These are phyloP conservation scores for Maudiozyma barnettii DNA, from an alignment of 805 yeast species.

Conservation along the genomic window DNA sequence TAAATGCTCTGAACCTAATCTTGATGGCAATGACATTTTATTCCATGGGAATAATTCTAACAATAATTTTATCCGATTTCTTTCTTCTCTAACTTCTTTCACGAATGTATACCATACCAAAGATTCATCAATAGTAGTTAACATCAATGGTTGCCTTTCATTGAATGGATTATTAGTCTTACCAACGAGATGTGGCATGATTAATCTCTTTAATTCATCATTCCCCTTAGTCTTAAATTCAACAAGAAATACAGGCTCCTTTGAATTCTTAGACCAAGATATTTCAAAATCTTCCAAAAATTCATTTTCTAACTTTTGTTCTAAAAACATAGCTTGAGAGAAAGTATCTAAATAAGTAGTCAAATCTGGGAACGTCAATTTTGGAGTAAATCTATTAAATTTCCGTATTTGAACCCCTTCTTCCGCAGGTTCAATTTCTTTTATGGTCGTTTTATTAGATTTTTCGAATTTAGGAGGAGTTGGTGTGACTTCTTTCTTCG, in stretches of 20 bases:
- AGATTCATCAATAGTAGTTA: slow-evolving; percentile 39
- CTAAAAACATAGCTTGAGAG: slow-evolving; percentile 53
- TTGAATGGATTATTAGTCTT: slow-evolving; percentile 52
- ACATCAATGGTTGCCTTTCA: slow-evolving; percentile 47
- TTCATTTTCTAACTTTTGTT: slow-evolving; percentile 43
- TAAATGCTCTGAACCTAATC: slow-evolving; percentile 28
- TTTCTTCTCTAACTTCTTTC: slow-evolving; percentile 32
- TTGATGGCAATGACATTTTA: slow-evolving; percentile 37
- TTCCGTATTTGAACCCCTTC: slow-evolving; percentile 28
- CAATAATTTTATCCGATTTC: slow-evolving; percentile 31
- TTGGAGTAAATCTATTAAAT: slow-evolving; percentile 33
- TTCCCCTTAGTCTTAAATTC: slow-evolving; percentile 14
- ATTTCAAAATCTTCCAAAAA: slow-evolving; percentile 41
- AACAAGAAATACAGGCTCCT: slow-evolving; percentile 29
- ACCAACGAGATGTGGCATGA: slow-evolving; percentile 43
- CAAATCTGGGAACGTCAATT: slow-evolving; percentile 40
- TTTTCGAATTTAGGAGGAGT: neutral
- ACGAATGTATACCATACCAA: slow-evolving; percentile 54
- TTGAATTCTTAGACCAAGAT: slow-evolving; percentile 43
- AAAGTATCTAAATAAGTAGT: slow-evolving; percentile 47
- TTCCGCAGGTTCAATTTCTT: slow-evolving; percentile 12
- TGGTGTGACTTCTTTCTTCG: neutral
- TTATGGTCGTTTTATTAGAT: neutral
- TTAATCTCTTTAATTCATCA: slow-evolving; percentile 37
- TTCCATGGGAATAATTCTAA: slow-evolving; percentile 55